These are phyloP conservation scores for Daldinia grandis DNA, from an alignment of 495 filamentous ascomycete genomes.

Conservation along the genomic window DNA sequence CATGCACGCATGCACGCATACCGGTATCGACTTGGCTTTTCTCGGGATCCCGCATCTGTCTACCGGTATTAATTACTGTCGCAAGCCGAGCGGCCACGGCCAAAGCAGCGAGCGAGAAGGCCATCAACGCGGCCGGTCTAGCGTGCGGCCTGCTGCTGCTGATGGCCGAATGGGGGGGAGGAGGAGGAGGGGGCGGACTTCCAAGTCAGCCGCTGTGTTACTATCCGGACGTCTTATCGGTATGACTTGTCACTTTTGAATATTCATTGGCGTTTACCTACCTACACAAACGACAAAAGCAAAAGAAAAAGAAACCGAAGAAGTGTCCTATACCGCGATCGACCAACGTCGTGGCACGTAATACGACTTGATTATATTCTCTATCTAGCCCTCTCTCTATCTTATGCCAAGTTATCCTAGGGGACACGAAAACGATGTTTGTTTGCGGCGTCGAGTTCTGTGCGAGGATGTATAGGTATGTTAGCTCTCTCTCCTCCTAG, in stretches of 20 bases:
- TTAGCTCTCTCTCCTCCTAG: too few species aligned
- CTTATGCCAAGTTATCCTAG: not conserved
- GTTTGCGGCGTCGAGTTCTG: too few species aligned
- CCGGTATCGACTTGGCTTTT: not conserved
- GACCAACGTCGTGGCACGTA: not conserved
- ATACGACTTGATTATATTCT: not conserved
- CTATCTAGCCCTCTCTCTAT: not conserved
- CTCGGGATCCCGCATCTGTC: slow-evolving; percentile 9
- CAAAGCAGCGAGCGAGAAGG: not conserved
- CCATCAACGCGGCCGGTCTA: not conserved
- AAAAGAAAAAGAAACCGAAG: not conserved
- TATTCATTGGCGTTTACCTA: not conserved
- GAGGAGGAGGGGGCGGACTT: too few species aligned
- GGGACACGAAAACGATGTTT: too few species aligned
- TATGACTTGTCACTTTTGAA: not conserved
- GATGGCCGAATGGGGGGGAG: not conserved
- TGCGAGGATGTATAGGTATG: too few species aligned
- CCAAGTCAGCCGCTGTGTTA: not conserved
- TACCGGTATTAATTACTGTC: slow-evolving; percentile 1
- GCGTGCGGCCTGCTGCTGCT: not conserved
- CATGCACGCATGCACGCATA: not conserved
- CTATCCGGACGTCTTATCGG: not conserved
- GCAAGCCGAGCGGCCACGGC: slow-evolving; percentile 2
- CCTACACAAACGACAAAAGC: not conserved
- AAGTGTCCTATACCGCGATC: not conserved